These are phyloP conservation scores for Pythium plurisporium DNA, from an alignment of 352 stramenopile genomes.

Conservation along the genomic window DNA sequence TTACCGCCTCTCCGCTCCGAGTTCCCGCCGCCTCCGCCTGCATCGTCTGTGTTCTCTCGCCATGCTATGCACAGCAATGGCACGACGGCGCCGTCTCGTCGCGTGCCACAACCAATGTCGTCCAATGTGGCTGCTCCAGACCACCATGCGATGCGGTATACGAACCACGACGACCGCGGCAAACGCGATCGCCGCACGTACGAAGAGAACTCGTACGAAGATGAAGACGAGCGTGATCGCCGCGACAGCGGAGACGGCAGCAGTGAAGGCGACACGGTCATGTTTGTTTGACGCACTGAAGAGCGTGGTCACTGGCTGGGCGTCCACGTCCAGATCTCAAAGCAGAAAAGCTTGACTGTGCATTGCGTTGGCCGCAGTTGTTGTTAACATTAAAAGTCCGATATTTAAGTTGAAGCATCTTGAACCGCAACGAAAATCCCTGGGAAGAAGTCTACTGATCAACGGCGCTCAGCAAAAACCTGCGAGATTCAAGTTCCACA, in stretches of 20 bases:
- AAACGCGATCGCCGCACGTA: constrained; percentile 2
- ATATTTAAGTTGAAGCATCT: too few relatives aligned
- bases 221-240: constrained; percentile 12
- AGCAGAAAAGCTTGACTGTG: not conserved
- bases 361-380: too few relatives aligned
- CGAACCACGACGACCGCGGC: constrained; percentile 4
- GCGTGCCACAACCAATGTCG: constrained; percentile 1
- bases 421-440: too few relatives aligned
- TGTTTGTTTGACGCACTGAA: constrained; percentile 25
- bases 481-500: too few relatives aligned
- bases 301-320: too few relatives aligned
- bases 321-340: not conserved
- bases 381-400: too few relatives aligned
- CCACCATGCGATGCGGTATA: not conserved
- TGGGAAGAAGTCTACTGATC: too few relatives aligned
- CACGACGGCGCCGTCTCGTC: not conserved
- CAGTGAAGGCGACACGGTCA: constrained; percentile 18
- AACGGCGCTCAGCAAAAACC: too few relatives aligned
- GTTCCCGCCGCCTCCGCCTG: constrained; percentile 2
- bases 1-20: constrained; percentile 5
- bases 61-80: constrained; percentile 13
- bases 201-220: constrained; percentile 6
- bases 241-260: constrained; percentile 16
- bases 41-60: constrained; percentile 13
- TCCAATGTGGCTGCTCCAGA: not conserved